These are phyloP conservation scores for Aspergillus aculeatinus DNA, from an alignment of 2,329 filamentous ascomycete species.

Conservation along the genomic window DNA sequence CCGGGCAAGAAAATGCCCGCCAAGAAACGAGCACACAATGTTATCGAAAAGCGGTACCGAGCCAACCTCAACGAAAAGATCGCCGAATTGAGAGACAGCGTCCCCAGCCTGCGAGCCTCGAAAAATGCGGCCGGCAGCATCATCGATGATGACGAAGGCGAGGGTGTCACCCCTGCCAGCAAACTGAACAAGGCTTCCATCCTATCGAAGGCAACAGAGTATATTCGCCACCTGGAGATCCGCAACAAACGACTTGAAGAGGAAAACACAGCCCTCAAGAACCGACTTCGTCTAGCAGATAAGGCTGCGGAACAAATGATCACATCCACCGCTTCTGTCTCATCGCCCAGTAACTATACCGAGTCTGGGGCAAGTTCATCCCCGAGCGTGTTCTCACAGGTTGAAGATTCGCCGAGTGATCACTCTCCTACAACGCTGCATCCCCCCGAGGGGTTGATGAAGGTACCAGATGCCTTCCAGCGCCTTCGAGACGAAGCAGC, in stretches of 20 bases:
- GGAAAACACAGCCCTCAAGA: slow-evolving; percentile 77
- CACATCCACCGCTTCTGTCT: slow-evolving; percentile 38
- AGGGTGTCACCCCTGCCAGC: slow-evolving; percentile 81
- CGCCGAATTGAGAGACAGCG: slow-evolving; percentile 83
- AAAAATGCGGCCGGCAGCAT: slow-evolving; percentile 50
- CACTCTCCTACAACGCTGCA: slow-evolving; percentile 30
- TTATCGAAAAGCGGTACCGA: slow-evolving; percentile 96
- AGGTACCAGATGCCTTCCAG: slow-evolving; percentile 45
- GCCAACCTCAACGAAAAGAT: slow-evolving; percentile 98
- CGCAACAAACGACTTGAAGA: slow-evolving; percentile 78
- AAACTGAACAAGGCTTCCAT: slow-evolving; percentile 99
- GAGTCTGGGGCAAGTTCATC: slow-evolving; percentile 38
- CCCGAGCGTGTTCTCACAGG: slow-evolving; percentile 43
- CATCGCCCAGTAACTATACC: slow-evolving; percentile 42
- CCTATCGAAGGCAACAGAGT: slow-evolving; percentile 91
- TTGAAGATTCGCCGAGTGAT: slow-evolving; percentile 37
- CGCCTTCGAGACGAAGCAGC: slow-evolving; percentile 38
- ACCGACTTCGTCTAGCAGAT: slow-evolving; percentile 76
- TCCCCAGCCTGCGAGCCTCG: slow-evolving; percentile 81
- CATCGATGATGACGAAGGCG: slow-evolving; percentile 71
- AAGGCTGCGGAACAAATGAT: slow-evolving; percentile 51
- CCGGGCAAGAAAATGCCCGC: slow-evolving; percentile 55
- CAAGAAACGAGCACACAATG: slow-evolving; percentile 97
- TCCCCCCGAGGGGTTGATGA: slow-evolving; percentile 45
- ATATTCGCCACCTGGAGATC: slow-evolving; percentile 91